Percentiles rank a stretch among this genome's conserved stretches.
These are phyloP conservation scores for Dactylonectria macrodidyma DNA, from an alignment of 2,329 filamentous ascomycete species.

Conservation along the genomic window DNA sequence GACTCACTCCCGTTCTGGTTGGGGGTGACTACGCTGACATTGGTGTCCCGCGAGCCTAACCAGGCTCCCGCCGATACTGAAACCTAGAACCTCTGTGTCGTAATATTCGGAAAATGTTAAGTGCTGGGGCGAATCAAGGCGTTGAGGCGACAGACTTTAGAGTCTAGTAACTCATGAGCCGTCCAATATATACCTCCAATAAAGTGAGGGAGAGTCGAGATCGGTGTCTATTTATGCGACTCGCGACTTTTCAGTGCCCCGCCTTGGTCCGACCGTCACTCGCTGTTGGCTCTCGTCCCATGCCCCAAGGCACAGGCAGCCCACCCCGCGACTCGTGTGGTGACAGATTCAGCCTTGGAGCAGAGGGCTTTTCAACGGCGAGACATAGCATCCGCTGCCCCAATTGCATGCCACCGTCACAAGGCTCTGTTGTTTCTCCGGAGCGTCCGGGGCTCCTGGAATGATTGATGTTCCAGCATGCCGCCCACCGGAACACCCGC, in stretches of 20 bases:
- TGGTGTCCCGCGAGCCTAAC: not conserved
- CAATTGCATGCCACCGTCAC: not conserved
- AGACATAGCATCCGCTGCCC: not conserved
- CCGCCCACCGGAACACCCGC: slow-evolving; percentile 11
- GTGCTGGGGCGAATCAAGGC: not conserved
- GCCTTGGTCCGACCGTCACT: not conserved
- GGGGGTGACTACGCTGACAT: slow-evolving; percentile 13
- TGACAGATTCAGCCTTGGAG: slow-evolving; percentile 2
- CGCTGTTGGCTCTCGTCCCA: slow-evolving; percentile 2
- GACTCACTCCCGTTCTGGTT: not conserved
- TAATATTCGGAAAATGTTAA: not conserved
- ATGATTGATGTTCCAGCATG: slow-evolving; percentile 12
- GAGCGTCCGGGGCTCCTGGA: slow-evolving; percentile 12
- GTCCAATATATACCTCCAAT: not conserved
- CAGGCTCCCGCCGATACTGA: not conserved
- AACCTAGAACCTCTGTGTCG: not conserved
- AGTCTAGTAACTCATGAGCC: not conserved
- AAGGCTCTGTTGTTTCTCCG: slow-evolving; percentile 2
- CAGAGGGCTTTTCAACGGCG: not conserved
- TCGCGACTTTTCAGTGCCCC: not conserved
- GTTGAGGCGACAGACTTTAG: not conserved
- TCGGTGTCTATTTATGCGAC: not conserved
- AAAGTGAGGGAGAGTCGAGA: not conserved
- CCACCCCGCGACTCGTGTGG: slow-evolving; percentile 1
- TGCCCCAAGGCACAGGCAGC: slow-evolving; percentile 1